Evolutionary conservation across 176 grass and related monocot genomes (phyloP), one percentile per base, ranked within the genome.

Genomic region (Hordeum marinum): DNA sequence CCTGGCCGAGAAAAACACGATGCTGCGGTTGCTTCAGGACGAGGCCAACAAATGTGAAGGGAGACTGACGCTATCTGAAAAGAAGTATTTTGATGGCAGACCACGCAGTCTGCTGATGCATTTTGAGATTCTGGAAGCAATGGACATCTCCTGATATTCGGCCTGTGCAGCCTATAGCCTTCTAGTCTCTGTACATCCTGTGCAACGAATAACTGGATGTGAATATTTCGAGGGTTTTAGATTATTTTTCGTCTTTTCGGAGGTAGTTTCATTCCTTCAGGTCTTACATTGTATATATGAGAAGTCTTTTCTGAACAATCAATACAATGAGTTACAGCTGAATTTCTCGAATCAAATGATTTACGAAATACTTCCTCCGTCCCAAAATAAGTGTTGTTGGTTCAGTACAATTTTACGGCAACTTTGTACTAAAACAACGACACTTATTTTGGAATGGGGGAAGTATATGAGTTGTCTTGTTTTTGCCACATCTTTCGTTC

Each of bases 101-200:
- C 64, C 80, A 11, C 50, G 58, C 35, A 87, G 75, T 86, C 75
- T 92, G 71, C 85, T 68, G 34, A 92, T 95, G 90, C 93, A 90
- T 88, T 92, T 95, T 65, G 90, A 95, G 66, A 95, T 90, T 85
- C 39, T 90, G 73, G 83, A 95, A 88, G 72, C 20, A 2, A 90
- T 95, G 86, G 80, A 92, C 52, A 71, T 92, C 18, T 50, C 40
- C 71, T 95, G 77, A 86, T 61, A 59, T 42, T 63, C 15, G 0
- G n/a, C 17, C 4, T n/a, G 17, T 23, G 7, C 15, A 20, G 3
- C 45, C 29, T 71, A 15, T 84, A 79, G 41, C 45, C 17, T 85
- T 61, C 37, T 62, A 34, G 14, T 77, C n/a, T 43, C 5, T 46
- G 14, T 4, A 3, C 4, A 74, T 0, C 1, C 68, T 50, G 48